These are phyloP conservation scores for Amanita jacksonii DNA, from an alignment of 768 basidiomycete genomes.

Conservation along the genomic window DNA sequence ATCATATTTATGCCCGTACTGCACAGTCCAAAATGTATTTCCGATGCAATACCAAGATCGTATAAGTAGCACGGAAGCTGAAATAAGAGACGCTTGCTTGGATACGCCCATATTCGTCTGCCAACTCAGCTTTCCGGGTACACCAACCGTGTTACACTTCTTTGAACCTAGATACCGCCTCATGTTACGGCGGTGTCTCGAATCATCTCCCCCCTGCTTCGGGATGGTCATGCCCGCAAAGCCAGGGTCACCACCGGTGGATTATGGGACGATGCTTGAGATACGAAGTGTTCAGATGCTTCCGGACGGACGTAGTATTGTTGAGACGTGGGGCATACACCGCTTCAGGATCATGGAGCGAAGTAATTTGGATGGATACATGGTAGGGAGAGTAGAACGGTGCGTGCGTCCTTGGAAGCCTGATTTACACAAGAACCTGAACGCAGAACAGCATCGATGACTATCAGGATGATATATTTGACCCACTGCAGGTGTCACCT, in stretches of 20 bases:
- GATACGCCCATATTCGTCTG: conserved; percentile 90
- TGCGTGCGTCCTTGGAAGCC: conserved; percentile 7
- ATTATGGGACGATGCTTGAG: conserved; percentile 92
- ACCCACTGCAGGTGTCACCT: conserved; percentile 11
- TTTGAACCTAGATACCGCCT: conserved; percentile 93
- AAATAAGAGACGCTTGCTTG: conserved; percentile 69
- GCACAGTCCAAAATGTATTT: conserved; percentile 59
- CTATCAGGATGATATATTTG: conserved; percentile 24
- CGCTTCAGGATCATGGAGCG: conserved; percentile 85
- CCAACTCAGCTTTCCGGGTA: conserved; percentile 83
- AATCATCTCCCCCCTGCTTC: conserved; percentile 66
- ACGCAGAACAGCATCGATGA: conserved; percentile 22
- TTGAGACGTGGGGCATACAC: conserved; percentile 50
- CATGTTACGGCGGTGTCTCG: conserved; percentile 94
- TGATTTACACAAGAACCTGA: conserved; percentile 1
- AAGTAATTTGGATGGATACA: conserved; percentile 82
- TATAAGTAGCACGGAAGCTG: conserved; percentile 51
- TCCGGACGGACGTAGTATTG: conserved; percentile 82
- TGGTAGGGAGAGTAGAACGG: conserved; percentile 73
- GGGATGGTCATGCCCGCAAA: conserved; percentile 82
- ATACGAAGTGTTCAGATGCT: conserved; percentile 82
- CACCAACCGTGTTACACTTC: conserved; percentile 85
- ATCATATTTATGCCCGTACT: conserved; percentile 2
- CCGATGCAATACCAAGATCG: conserved; percentile 55
- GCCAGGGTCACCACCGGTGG: conserved; percentile 34